Evolutionary conservation across 2,329 filamentous ascomycete species (phyloP), one percentile per base, ranked within the genome.

Genomic region (Sporothrix schenckii): DNA sequence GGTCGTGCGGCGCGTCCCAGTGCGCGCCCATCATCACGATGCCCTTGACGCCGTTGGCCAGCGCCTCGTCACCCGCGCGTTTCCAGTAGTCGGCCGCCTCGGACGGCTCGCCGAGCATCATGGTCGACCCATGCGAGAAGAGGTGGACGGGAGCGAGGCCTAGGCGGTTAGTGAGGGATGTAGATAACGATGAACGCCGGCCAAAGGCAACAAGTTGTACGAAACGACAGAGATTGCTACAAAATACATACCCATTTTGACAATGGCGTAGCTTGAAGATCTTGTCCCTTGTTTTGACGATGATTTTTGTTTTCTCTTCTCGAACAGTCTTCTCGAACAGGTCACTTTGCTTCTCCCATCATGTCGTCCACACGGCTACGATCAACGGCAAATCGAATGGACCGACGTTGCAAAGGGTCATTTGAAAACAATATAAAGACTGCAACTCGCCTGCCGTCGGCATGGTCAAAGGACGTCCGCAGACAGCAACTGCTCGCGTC

Each of bases 81-180:
- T 89, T 88, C 89, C 89, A 91, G 79, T 90, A 91, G 24, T 83
- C 81, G 13, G 88, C 88, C 0, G 87, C 88, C 2, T 80, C 77
- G 16, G 85, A 87, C 74, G 89, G 84, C 75, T 91, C 89, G 49
- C 88, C 89, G 16, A 91, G 80, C 89, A 91, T 91, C 88, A 90
- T 90, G 52, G 88, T 91, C 16, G 88, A 89, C 76, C 89, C 89
- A 83, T 91, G 89, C 2, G 88, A 89, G 78, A 91, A 91, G 79
- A 90, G 87, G 76, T 89, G 86, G 0, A 90, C 87, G 1, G 88
- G 88, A n/a, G 54, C 54, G 27, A 58, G 54, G 54, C 34, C 54
- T 58, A n/a, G 0, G 4, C 13, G 14, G 53, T 56, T 34, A 56
- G 53, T 56, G 24, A 13, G 27, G 24, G 11, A 30, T 19, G 52